A percentile compares a stretch with the other conserved stretches of the same genome.
Conservation (phyloP, 805 yeast species). For the Metschnikowia santaceciliae region DNA sequence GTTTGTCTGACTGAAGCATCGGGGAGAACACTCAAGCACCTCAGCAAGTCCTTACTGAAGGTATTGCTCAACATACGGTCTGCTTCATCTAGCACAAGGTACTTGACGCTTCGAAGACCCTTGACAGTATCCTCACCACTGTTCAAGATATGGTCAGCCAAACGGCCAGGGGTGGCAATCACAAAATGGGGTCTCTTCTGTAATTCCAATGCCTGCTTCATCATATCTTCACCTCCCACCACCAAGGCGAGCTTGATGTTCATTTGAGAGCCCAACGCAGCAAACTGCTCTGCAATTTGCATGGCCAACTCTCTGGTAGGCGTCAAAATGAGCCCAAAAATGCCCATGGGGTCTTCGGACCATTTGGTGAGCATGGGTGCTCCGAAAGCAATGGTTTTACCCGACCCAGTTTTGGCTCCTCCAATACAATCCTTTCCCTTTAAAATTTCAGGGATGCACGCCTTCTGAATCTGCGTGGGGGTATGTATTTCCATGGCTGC, state of each 20-base stretch:
- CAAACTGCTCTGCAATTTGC: constrained; percentile 95
- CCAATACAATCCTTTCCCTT: constrained; percentile 91
- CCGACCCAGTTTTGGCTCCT: constrained; percentile 97
- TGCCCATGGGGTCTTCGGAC: constrained; percentile 94
- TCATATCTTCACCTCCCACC: constrained; percentile 94
- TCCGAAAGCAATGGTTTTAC: constrained; percentile 96
- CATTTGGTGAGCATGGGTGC: constrained; percentile 94
- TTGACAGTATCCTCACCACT: constrained; percentile 85
- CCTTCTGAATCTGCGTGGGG: constrained; percentile 84
- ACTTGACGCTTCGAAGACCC: constrained; percentile 76
- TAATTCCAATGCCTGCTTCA: constrained; percentile 79
- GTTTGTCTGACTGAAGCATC: constrained; percentile 75
- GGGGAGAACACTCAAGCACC: constrained; percentile 72
- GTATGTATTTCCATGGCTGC: constrained; percentile 72
- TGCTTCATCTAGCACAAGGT: constrained; percentile 90
- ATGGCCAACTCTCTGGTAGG: constrained; percentile 93
- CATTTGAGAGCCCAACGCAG: constrained; percentile 87
- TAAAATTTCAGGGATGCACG: constrained; percentile 84
- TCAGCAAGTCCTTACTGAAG: constrained; percentile 72
- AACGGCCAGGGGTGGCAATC: constrained; percentile 94
- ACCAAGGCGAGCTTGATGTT: constrained; percentile 78
- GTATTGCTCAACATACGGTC: constrained; percentile 84
- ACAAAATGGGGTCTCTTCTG: constrained; percentile 89
- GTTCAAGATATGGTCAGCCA: constrained; percentile 84
- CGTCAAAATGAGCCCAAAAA: constrained; percentile 82